Evolutionary conservation across 2,329 filamentous ascomycete species (phyloP).

Genomic region (Xylaria sp.): DNA sequence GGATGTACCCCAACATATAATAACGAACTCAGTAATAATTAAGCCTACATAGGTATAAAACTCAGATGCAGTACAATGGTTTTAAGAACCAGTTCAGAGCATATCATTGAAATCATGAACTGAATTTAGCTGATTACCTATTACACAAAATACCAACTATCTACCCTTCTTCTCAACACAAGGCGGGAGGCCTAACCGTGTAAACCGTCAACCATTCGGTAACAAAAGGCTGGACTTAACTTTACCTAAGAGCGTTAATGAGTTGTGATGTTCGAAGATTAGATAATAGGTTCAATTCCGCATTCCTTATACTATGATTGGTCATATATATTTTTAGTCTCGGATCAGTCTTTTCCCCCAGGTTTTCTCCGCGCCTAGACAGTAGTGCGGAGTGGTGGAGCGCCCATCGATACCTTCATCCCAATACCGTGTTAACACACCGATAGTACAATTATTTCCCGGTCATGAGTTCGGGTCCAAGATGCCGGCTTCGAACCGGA

Average conservation of each 20-base stretch:
- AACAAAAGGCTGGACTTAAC: neutral
- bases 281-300: neutral
- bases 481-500: neutral
- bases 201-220: neutral
- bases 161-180: neutral
- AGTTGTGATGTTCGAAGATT: neutral
- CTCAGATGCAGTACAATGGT: neutral
- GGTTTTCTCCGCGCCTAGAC: slow-evolving; percentile 24
- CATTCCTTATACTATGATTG: neutral
- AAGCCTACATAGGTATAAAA: neutral
- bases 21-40: neutral
- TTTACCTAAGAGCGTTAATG: neutral
- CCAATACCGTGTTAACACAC: slow-evolving; percentile 3
- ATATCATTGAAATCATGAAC: neutral
- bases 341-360: slow-evolving; percentile 30
- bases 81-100: no score
- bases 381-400: slow-evolving; percentile 19
- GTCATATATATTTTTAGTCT: neutral
- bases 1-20: no score
- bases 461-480: neutral
- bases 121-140: neutral
- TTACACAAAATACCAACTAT: neutral
- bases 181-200: neutral
- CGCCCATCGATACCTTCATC: neutral
- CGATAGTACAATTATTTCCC: slow-evolving; percentile 8